Base-by-base conservation (phyloP, 164 flowering plant species). In the Aristolochia contorta region DNA sequence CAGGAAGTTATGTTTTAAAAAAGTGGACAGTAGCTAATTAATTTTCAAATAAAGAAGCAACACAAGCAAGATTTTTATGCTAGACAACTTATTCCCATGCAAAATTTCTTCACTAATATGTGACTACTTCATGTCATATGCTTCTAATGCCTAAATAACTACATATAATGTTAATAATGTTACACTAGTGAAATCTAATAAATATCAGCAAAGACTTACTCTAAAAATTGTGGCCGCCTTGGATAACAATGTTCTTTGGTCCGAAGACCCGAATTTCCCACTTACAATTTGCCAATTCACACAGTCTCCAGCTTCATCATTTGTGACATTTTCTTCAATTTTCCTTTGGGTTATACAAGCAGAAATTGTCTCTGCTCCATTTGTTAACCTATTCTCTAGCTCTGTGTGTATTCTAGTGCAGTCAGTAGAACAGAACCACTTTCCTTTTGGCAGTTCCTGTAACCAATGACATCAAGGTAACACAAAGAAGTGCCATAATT, bases 351-450 rank as follows among this genome's bases (percentile, higher is more conserved):
- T 70, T 54, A 68, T 59, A 37, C 54, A 61, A 24, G 71, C 63
- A 19, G 96, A 82, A 71, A 92, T 64, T 8, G 53, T 60, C 67
- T 75, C 78, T 13, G 80, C 63, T 49, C 91, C 88, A 59, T 23
- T 58, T 18, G 60, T 62, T 63, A 80, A 78, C 22, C 74, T 56
- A 30, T 71, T 69, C 62, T 78, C 81, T 14, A 92, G 70, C 51
- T 77, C 69, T 52, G 24, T 61, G 68, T 81, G 73, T 51, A 89
- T 86, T 72, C 68, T 75, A 57, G 65, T 59, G 82, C 98, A 92
- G 67, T 78, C 81, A 50, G 70, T 75, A 66, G 84, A 72, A 61
- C 98, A 92, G 68, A 92, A 92, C 98, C 98, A 92, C 63, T 85
- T 81, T 30, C 79, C 91, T 65, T 75, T 72, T 4, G 98, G 98